Conservation (phyloP, 306 rosid genomes). For the Quercus glauca region DNA sequence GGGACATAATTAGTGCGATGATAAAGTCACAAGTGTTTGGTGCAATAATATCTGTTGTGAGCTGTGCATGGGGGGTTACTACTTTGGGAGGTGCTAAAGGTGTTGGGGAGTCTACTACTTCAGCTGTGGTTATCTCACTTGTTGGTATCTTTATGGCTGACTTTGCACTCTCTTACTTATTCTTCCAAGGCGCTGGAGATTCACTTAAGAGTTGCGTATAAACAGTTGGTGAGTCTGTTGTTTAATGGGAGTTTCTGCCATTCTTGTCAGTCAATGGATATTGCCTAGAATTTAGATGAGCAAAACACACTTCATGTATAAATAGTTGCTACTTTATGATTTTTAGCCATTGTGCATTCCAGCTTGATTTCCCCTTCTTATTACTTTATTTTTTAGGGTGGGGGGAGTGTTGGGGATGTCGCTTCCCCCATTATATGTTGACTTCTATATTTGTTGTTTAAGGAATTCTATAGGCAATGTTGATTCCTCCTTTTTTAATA, state of each 20-base stretch:
- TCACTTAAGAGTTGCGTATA: slow-evolving; percentile 71
- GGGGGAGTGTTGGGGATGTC: no score
- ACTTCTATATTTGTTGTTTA: no score
- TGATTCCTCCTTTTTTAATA: no score
- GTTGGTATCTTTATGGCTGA: slow-evolving; percentile 94
- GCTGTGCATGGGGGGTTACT: slow-evolving; percentile 97
- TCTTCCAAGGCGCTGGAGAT: slow-evolving; percentile 96
- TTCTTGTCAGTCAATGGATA: neutral
- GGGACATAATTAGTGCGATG: slow-evolving; percentile 95
- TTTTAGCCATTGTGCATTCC: no score
- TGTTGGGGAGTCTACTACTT: slow-evolving; percentile 93
- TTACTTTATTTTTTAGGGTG: no score
- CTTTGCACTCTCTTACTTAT: slow-evolving; percentile 74
- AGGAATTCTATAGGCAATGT: no score
- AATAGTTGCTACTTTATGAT: neutral
- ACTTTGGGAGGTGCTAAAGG: slow-evolving; percentile 96
- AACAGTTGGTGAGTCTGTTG: slow-evolving; percentile 21
- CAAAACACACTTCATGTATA: neutral
- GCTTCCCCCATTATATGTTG: no score
- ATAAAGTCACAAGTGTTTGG: slow-evolving; percentile 93
- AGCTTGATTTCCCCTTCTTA: no score
- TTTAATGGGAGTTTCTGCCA: neutral
- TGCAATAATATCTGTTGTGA: slow-evolving; percentile 81
- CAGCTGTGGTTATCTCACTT: slow-evolving; percentile 94
- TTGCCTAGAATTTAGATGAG: neutral